Evolutionary conservation across 1,284 basidiomycete genomes (phyloP).

Genomic region (Cryptococcus sp.): DNA sequence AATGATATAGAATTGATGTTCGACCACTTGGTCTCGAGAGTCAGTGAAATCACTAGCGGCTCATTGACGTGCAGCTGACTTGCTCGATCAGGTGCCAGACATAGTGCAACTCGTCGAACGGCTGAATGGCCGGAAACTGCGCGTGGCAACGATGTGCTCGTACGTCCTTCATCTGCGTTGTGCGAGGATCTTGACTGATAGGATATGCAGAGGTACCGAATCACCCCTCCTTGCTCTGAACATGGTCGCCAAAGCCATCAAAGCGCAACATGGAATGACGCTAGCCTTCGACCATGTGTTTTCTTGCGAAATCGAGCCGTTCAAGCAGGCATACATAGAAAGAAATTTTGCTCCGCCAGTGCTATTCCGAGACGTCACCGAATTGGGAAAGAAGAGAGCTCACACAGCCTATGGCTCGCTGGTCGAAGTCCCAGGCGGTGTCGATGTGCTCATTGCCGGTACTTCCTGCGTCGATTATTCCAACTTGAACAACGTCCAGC

Average conservation of each 20-base stretch:
- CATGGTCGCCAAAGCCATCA: slow-evolving; percentile 72
- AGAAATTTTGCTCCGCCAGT: slow-evolving; percentile 81
- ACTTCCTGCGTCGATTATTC: slow-evolving; percentile 98
- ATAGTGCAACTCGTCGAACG: slow-evolving; percentile 63
- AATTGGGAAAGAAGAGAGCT: slow-evolving; percentile 76
- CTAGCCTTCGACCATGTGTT: slow-evolving; percentile 88
- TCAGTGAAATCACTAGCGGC: slow-evolving; percentile 4
- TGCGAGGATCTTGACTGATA: slow-evolving; percentile 5
- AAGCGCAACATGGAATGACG: slow-evolving; percentile 66
- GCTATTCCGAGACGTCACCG: slow-evolving; percentile 91
- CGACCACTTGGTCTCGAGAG: slow-evolving; percentile 63
- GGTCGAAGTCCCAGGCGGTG: slow-evolving; percentile 82
- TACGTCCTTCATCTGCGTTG: slow-evolving; percentile 23
- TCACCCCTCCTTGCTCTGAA: slow-evolving; percentile 88
- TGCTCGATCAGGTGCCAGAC: slow-evolving; percentile 30
- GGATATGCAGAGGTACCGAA: slow-evolving; percentile 77
- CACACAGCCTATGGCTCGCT: slow-evolving; percentile 88
- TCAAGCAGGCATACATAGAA: slow-evolving; percentile 98
- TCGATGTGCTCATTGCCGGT: slow-evolving; percentile 82
- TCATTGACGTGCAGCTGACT: background rate
- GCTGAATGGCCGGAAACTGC: slow-evolving; percentile 77
- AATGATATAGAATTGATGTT: slow-evolving; percentile 81
- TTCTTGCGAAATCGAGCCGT: slow-evolving; percentile 96
- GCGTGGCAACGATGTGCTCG: slow-evolving; percentile 92
- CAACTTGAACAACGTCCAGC: slow-evolving; percentile 88